phyloP scores from a whole-genome alignment of 73 alveolate genomes.

The Stentor coeruleus region DNA sequence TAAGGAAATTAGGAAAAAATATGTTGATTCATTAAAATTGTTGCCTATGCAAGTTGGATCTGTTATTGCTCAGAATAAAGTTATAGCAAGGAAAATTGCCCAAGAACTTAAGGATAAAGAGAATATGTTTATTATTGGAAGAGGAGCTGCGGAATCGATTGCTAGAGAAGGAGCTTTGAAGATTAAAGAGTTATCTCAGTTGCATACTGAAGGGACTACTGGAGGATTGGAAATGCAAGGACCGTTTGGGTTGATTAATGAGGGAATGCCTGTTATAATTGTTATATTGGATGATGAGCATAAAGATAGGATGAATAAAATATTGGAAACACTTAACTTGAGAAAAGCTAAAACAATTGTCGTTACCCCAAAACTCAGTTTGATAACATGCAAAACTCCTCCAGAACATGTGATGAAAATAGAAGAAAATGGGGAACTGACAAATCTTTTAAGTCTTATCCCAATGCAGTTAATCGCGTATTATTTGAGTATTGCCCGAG shows the following conservation, averaged over 20 bases:
- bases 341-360: slow-evolving; percentile 12
- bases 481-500: slow-evolving; percentile 59
- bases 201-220: slow-evolving; percentile 92
- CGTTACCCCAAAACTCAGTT: slow-evolving; percentile 18
- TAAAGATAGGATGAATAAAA: neutral
- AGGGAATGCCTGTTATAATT: slow-evolving; percentile 27
- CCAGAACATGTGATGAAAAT: slow-evolving; percentile 5
- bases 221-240: slow-evolving; percentile 91
- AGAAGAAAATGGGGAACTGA: slow-evolving; percentile 63
- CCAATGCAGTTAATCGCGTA: slow-evolving; percentile 85
- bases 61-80: slow-evolving; percentile 37
- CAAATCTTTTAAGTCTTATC: slow-evolving; percentile 74
- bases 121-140: slow-evolving; percentile 70
- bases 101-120: slow-evolving; percentile 35
- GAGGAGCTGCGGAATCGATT: slow-evolving; percentile 81
- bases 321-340: neutral
- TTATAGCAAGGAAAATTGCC: slow-evolving; percentile 46
- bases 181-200: slow-evolving; percentile 86
- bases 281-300: slow-evolving; percentile 20
- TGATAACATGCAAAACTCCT: slow-evolving; percentile 13
- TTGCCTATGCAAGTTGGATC: slow-evolving; percentile 46
- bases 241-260: slow-evolving; percentile 63
- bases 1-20: neutral
- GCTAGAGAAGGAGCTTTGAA: slow-evolving; percentile 97
- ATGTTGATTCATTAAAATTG: slow-evolving; percentile 27